Evolutionary conservation across 495 filamentous ascomycete species (phyloP).

Genomic region (Neurospora pannonica): DNA sequence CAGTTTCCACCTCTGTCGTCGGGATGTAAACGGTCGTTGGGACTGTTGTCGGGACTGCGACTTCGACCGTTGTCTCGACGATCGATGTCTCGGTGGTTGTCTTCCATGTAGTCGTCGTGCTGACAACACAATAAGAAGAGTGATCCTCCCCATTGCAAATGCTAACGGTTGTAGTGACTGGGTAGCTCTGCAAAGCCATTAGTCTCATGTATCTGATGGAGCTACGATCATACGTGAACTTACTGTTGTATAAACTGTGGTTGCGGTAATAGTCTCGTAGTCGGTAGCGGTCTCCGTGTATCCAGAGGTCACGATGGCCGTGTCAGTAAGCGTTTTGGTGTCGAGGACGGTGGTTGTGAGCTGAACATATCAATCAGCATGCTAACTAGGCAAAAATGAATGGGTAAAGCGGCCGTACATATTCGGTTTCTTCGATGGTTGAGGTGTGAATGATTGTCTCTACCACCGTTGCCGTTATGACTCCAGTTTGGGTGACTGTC

Average conservation of each 20-base stretch:
- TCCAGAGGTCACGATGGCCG: slow-evolving; percentile 3
- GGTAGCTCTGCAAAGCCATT: slow-evolving; percentile 8
- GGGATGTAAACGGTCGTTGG: slow-evolving; percentile 8
- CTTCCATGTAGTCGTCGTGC: slow-evolving; percentile 16
- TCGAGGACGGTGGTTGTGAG: not conserved
- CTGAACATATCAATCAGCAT: not conserved
- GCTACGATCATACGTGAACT: not conserved
- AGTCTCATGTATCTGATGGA: not conserved
- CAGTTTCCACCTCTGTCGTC: slow-evolving; percentile 1
- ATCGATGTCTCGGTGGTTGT: slow-evolving; percentile 13
- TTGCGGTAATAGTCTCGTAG: slow-evolving; percentile 10
- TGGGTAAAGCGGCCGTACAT: not conserved
- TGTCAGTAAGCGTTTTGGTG: slow-evolving; percentile 4
- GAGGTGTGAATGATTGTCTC: not conserved
- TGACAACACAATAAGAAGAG: slow-evolving; percentile 11
- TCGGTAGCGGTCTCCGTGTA: slow-evolving; percentile 12
- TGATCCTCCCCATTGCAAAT: slow-evolving; percentile 10
- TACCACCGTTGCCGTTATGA: slow-evolving; percentile 1
- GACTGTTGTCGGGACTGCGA: not conserved
- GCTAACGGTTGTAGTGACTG: slow-evolving; percentile 12
- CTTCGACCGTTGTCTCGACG: not conserved
- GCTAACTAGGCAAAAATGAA: not conserved
- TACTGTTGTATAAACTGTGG: slow-evolving; percentile 12
- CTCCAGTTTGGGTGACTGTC: slow-evolving; percentile 1
- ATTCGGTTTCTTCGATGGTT: slow-evolving; percentile 1